Evolutionary conservation across 2,329 filamentous ascomycete genomes (phyloP).

Genomic region (Teratosphaeriaceae sp.): DNA sequence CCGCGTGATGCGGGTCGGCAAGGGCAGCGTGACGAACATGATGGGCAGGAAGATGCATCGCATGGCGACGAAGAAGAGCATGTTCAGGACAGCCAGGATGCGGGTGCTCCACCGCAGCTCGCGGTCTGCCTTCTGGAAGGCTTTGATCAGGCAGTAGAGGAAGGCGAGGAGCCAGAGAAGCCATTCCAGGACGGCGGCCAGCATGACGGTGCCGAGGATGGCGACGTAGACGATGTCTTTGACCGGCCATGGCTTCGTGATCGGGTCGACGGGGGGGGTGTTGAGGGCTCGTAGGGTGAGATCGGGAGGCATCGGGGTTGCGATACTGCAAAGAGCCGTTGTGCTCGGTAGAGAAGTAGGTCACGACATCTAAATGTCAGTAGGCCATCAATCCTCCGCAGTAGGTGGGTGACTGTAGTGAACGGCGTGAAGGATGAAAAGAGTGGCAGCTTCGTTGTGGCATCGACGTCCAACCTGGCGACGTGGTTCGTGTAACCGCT

Average conservation of each 20-base stretch:
- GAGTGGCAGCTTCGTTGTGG: not conserved
- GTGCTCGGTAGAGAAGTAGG: not conserved
- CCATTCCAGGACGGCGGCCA: conserved; percentile 86
- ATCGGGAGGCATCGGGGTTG: not conserved
- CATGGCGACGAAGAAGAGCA: conserved; percentile 64
- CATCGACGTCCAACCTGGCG: not conserved
- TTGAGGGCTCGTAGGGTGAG: not conserved
- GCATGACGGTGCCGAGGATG: conserved; percentile 73
- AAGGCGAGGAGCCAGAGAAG: conserved; percentile 93
- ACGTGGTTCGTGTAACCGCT: not conserved
- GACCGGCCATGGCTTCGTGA: conserved; percentile 18
- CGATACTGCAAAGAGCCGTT: not conserved
- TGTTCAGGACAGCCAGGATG: conserved; percentile 69
- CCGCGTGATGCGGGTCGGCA: conserved; percentile 64
- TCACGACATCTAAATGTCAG: not conserved
- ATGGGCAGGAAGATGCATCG: conserved; percentile 88
- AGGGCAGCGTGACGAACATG: conserved; percentile 85
- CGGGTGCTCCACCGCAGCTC: conserved; percentile 65
- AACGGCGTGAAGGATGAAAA: not conserved
- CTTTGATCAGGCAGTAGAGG: conserved; percentile 82
- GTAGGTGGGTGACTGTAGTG: too few relatives aligned
- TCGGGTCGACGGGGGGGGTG: not conserved
- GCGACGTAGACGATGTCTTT: conserved; percentile 74
- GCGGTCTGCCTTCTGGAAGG: conserved; percentile 66
- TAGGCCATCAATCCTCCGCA: too few relatives aligned